Evolutionary conservation across 805 yeast genomes (phyloP).

Genomic region (Komagataella pseudopastoris): DNA sequence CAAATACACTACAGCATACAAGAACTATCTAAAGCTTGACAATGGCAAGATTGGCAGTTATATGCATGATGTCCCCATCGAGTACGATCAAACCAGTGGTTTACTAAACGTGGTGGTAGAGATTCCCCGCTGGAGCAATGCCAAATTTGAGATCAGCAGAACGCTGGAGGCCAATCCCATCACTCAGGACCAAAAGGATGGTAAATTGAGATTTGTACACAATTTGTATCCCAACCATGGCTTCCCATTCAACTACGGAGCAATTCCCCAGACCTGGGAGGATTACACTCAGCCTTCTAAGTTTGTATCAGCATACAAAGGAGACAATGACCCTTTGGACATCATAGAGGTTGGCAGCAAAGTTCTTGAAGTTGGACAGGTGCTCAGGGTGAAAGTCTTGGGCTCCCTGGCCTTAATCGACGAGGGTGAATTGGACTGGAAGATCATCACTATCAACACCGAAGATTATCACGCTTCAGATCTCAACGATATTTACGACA

Average conservation of each 20-base stretch:
- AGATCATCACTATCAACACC: conserved; percentile 57
- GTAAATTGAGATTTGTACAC: conserved; percentile 59
- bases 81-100: conserved; percentile 22
- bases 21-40: conserved; percentile 27
- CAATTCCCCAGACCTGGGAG: conserved; percentile 94
- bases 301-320: conserved; percentile 29
- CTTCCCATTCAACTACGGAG: conserved; percentile 80
- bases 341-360: conserved; percentile 77
- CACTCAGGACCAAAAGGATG: conserved; percentile 67
- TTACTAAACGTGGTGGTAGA: conserved; percentile 60
- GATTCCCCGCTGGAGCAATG: conserved; percentile 75
- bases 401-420: conserved; percentile 73
- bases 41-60: conserved; percentile 40
- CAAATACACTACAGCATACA: conserved; percentile 23
- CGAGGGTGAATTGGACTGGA: conserved; percentile 98
- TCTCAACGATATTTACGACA: conserved; percentile 54
- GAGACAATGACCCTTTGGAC: conserved; percentile 94
- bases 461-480: conserved; percentile 51
- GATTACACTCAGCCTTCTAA: conserved; percentile 48
- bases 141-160: conserved; percentile 65
- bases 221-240: conserved; percentile 78
- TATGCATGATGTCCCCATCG: conserved; percentile 63
- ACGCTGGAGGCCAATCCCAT: conserved; percentile 57
- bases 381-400: conserved; percentile 52
- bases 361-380: conserved; percentile 29